Base-by-base conservation (phyloP, 1,139 yeast genomes). In the Geotrichum fermentans region DNA sequence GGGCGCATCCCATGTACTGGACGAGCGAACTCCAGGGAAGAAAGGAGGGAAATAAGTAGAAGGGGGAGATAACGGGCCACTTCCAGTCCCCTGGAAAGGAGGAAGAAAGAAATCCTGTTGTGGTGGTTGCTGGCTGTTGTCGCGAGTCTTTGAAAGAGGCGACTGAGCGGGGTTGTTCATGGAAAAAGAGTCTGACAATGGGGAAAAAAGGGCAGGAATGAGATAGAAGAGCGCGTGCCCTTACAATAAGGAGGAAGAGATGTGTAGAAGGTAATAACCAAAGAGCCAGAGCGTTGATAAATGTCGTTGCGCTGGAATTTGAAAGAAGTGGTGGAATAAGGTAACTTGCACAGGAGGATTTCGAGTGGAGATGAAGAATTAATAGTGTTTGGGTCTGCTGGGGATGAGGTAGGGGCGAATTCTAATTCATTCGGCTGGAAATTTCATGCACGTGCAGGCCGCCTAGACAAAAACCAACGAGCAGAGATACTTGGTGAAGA, bases 141-240 rank as follows among this genome's bases (percentile, higher is more conserved):
- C 7, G 18, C 7, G 11, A 3, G 32, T 11, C 11, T 14, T 11
- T 20, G 38, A 8, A 8, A 3, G 14, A 8, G 36, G 35, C 6
- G 43, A 30, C 10, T 40, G 43, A 30, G 42, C 42, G 42, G 42
- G 42, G 42, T 39, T 17, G 33, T 39, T 39, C 42, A 39, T 39
- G 18, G 34, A 28, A 14, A 37, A 22, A 22, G 29, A 20, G 20
- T 13, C 20, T 36, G 21, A 17, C 17, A 20, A 13, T 13, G 20
- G 26, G 22, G 39, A 20, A 36, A 16, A 11, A 7, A 20, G 14
- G 14, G 17, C 26, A 36, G 11, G 8, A 20, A 18, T 17, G 14
- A 13, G 17, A n/a, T n/a, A n/a, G n/a, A n/a, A n/a, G n/a, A n/a
- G n/a, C n/a, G n/a, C n/a, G n/a, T n/a, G n/a, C n/a, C n/a, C n/a